phyloP scores from a whole-genome alignment of 257 asterid genomes.

The Knoxia roxburghii region DNA sequence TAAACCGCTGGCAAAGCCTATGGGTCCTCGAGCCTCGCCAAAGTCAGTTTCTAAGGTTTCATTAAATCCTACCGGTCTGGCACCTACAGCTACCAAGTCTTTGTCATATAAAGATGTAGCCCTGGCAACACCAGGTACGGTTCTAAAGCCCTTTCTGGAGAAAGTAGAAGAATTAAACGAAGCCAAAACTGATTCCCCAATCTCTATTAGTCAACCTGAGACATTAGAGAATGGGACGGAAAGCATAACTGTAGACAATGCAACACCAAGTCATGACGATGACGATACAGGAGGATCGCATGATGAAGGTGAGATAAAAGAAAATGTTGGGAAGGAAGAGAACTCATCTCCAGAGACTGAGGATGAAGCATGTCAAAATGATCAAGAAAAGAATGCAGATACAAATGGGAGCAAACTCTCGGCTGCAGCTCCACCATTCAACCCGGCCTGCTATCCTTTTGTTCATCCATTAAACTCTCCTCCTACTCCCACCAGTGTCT shows the following conservation, averaged over 20 bases:
- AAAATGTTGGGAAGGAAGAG: conserved; percentile 33
- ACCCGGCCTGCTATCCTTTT: conserved; percentile 64
- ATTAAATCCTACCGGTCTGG: conserved; percentile 45
- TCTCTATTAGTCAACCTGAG: conserved; percentile 54
- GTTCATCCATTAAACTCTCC: conserved; percentile 35
- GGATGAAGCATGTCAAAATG: conserved; percentile 34
- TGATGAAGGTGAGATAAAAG: conserved; percentile 39
- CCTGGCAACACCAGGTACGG: conserved; percentile 90
- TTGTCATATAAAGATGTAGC: conserved; percentile 97
- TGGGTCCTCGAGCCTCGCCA: conserved; percentile 38
- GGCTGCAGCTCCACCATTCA: conserved; percentile 88
- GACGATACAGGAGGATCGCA: conserved; percentile 39
- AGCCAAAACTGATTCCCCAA: conserved; percentile 51
- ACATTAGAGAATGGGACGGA: conserved; percentile 42
- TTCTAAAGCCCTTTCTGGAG: conserved; percentile 90
- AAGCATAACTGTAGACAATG: conserved; percentile 37
- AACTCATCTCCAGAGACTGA: conserved; percentile 40
- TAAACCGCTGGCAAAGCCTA: conserved; percentile 38
- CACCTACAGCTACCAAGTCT: conserved; percentile 74
- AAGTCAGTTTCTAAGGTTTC: conserved; percentile 42
- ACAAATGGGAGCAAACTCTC: conserved; percentile 86
- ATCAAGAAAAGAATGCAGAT: conserved; percentile 51
- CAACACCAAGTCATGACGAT: conserved; percentile 37
- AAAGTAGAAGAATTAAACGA: conserved; percentile 68
- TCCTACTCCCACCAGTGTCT: conserved; percentile 48